Evolutionary conservation across 306 rosid genomes (phyloP), one percentile per base, ranked within the genome.

Genomic region (Abrus pulchellus): DNA sequence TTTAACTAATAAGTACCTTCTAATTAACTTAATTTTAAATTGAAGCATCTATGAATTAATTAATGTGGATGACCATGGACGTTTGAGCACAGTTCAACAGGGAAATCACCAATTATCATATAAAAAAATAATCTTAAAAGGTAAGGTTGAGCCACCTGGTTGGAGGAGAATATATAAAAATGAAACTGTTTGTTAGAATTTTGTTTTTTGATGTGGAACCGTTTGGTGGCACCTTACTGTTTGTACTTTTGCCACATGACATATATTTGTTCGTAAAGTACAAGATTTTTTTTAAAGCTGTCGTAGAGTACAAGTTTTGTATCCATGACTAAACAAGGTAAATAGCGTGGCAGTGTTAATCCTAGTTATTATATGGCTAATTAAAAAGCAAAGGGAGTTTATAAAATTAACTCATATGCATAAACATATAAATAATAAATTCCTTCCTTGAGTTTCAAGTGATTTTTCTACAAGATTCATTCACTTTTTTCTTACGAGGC

Each of bases 361-460:
- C 48, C 5, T 70, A 47, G 5, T 13, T 9, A 63, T 71, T 8
- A 48, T 40, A 3, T 1, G 7, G 1, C 28, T 33, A 72, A 10
- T 27, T 30, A 30, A 63, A 56, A 56, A 9, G n/a, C 1, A 3
- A 68, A 67, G n/a, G 33, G 36, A 1, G 49, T 4, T 47, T 38
- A 7, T 1, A 68, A 68, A 74, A 34, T 27, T 43, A 66, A 66
- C 14, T 8, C 33, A 33, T 3, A 61, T 9, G 12, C 48, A 20
- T 20, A 20, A 47, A 59, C n/a, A 4, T 83, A 41, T 61, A 61
- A 38, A 9, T 20, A 20, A 20, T 29, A 49, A 47, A 67, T 72
- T 80, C 83, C 62, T 83, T 80, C 54, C 89, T 73, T 80, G 72
- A 10, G 20, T 53, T 75, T 80, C 76, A 80, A 86, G 87, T 36